Evolutionary conservation across 495 filamentous ascomycete genomes (phyloP).

Genomic region (Aspergillus wentii): DNA sequence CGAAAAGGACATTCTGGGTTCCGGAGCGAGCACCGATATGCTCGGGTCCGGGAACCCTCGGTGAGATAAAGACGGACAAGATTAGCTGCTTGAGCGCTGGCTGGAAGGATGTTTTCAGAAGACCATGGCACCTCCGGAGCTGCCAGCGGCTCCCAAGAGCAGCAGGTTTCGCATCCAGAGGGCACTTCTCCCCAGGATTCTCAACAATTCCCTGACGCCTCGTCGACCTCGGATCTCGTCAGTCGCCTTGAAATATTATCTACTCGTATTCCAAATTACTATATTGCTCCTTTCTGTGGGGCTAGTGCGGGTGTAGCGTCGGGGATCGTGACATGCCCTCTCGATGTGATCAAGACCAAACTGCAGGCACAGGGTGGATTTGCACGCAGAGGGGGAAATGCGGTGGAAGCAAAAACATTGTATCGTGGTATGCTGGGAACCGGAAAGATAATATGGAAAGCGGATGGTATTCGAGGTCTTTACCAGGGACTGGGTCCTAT

Average conservation of each 20-base stretch:
- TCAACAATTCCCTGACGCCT: slow-evolving; percentile 13
- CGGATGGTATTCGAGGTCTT: slow-evolving; percentile 86
- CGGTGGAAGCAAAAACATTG: slow-evolving; percentile 43
- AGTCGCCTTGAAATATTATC: slow-evolving; percentile 53
- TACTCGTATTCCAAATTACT: slow-evolving; percentile 44
- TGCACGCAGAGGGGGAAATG: slow-evolving; percentile 40
- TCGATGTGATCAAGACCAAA: slow-evolving; percentile 99
- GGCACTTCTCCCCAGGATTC: slow-evolving; percentile 14
- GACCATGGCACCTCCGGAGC: slow-evolving; percentile 24
- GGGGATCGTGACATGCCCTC: slow-evolving; percentile 90
- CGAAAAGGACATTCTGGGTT: slow-evolving; percentile 29
- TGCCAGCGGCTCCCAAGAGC: slow-evolving; percentile 27
- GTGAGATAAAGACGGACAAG: slow-evolving; percentile 35
- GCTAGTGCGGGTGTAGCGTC: slow-evolving; percentile 86
- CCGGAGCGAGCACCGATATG: slow-evolving; percentile 46
- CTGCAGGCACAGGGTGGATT: slow-evolving; percentile 91
- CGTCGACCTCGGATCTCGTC: slow-evolving; percentile 30
- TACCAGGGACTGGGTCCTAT: slow-evolving; percentile 93
- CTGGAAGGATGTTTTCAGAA: slow-evolving; percentile 36
- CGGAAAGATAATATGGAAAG: slow-evolving; percentile 71
- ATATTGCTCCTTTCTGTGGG: slow-evolving; percentile 67
- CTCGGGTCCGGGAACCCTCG: slow-evolving; percentile 43
- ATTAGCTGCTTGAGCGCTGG: slow-evolving; percentile 34
- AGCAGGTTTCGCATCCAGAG: slow-evolving; percentile 18
- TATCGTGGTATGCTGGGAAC: slow-evolving; percentile 88